These are phyloP conservation scores for Peronospora tabacina DNA, from an alignment of 352 stramenopile genomes.

Conservation along the genomic window DNA sequence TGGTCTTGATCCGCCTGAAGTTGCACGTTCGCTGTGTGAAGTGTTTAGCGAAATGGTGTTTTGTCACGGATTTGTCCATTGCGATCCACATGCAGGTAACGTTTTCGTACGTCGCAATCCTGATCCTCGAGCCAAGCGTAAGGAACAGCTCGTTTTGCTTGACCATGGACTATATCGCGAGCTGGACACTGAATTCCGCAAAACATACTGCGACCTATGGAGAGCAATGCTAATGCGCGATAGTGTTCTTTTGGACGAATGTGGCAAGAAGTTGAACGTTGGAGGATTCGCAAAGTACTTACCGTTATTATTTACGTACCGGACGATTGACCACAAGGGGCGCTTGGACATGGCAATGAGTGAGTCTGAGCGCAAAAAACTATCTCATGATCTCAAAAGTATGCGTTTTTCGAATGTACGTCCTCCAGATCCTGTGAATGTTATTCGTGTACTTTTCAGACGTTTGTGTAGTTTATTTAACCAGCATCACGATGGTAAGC, in stretches of 20 bases:
- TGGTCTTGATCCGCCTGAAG: slow-evolving; percentile 71
- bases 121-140: slow-evolving; percentile 29
- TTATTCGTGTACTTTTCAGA: not conserved
- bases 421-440: slow-evolving; percentile 1
- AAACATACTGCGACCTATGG: slow-evolving; percentile 94
- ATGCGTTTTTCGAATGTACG: slow-evolving; percentile 60
- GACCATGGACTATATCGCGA: slow-evolving; percentile 96
- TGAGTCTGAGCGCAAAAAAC: slow-evolving; percentile 49
- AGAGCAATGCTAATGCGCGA: slow-evolving; percentile 90
- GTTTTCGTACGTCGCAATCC: slow-evolving; percentile 77
- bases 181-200: slow-evolving; percentile 90
- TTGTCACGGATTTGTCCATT: slow-evolving; percentile 93
- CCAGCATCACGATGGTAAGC: slow-evolving; percentile 6
- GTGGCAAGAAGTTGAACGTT: slow-evolving; percentile 46
- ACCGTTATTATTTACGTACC: slow-evolving; percentile 85
- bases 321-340: slow-evolving; percentile 51
- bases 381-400: slow-evolving; percentile 52
- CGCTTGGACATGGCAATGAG: slow-evolving; percentile 60
- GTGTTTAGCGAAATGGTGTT: slow-evolving; percentile 95
- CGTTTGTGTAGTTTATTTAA: not conserved
- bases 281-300: slow-evolving; percentile 59
- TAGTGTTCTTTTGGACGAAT: slow-evolving; percentile 56
- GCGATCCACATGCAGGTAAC: slow-evolving; percentile 95
- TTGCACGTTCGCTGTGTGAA: slow-evolving; percentile 84
- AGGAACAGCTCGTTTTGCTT: slow-evolving; percentile 92